These are phyloP conservation scores for Torrubiella hemipterigena DNA, from an alignment of 2,329 filamentous ascomycete species.

Conservation along the genomic window DNA sequence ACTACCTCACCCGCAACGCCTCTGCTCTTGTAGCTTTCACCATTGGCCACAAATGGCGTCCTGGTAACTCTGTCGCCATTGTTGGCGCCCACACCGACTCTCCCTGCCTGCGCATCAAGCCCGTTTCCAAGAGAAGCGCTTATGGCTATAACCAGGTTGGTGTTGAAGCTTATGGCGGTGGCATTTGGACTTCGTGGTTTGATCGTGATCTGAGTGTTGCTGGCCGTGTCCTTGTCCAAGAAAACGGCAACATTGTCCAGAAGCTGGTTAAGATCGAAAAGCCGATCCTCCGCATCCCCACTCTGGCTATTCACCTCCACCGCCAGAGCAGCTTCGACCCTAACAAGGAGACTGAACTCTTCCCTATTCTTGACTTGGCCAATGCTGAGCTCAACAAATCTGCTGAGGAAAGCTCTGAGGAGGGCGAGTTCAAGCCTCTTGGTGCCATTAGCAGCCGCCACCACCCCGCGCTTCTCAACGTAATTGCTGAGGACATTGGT, in stretches of 20 bases:
- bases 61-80: constrained; percentile 85
- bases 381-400: constrained; percentile 79
- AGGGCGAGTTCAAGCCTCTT: constrained; percentile 57
- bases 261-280: constrained; percentile 83
- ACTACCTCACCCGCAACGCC: constrained; percentile 88
- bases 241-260: constrained; percentile 60
- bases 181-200: constrained; percentile 98
- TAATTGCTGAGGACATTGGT: constrained; percentile 70
- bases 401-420: constrained; percentile 30
- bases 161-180: constrained; percentile 93
- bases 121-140: constrained; percentile 76
- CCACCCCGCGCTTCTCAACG: constrained; percentile 74
- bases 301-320: constrained; percentile 86
- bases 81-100: constrained; percentile 95
- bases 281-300: constrained; percentile 85
- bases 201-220: constrained; percentile 88
- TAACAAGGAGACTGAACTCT: constrained; percentile 94
- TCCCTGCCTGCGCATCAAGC: constrained; percentile 83
- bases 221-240: constrained; percentile 72
- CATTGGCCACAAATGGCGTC: constrained; percentile 80
- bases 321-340: constrained; percentile 77
- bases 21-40: constrained; percentile 90
- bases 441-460: constrained; percentile 71
- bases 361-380: constrained; percentile 82
- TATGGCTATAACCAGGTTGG: constrained; percentile 89